Evolutionary conservation across 495 filamentous ascomycete species (phyloP), one percentile per base, ranked within the genome.

Genomic region (Aspergillus conjunctus): DNA sequence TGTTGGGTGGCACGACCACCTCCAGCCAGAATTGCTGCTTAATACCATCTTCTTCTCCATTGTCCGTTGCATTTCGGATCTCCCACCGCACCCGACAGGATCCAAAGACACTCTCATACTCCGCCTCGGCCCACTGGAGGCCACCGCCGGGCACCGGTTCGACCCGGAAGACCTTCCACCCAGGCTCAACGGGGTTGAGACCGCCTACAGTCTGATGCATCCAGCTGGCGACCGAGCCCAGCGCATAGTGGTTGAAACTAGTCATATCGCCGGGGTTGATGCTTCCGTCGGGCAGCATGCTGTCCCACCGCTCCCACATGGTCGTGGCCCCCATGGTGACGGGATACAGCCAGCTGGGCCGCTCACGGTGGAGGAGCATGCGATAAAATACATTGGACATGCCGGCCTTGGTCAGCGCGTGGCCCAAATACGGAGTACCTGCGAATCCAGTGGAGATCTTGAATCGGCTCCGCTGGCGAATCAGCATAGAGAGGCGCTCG

Each of bases 251-350:
- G 48, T 82, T 85, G 61, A 85, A 85, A 12, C 76, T 79, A 6
- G 78, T 82, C 83, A 85, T 85, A 20, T 72, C 50, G 1, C 80
- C 81, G 0, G 79, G 75, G 57, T 85, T 85, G 33, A 85, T 69
- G 1, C 67, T 68, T 3, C 81, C 81, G 62, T 85, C 72, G 0
- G 78, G 75, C 1, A 83, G 69, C 60, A 85, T 75, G 32, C 73
- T 77, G 58, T 85, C 77, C 83, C 83, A 85, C 6, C 83, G 71
- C 66, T 85, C 82, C 82, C 81, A 85, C 1, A 77, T 77, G 3
- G 81, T 82, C 0, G 83, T 85, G 0, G 74, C 82, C 7, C 73
- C 75, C 76, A 81, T 78, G 3, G 65, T 70, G 18, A 85, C 70
- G 7, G 77, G 80, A 62, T 82, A 83, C 33, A 84, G 62, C 81